These are phyloP conservation scores for Cymbidium sinense DNA, from an alignment of 106 monocot species.

Conservation along the genomic window DNA sequence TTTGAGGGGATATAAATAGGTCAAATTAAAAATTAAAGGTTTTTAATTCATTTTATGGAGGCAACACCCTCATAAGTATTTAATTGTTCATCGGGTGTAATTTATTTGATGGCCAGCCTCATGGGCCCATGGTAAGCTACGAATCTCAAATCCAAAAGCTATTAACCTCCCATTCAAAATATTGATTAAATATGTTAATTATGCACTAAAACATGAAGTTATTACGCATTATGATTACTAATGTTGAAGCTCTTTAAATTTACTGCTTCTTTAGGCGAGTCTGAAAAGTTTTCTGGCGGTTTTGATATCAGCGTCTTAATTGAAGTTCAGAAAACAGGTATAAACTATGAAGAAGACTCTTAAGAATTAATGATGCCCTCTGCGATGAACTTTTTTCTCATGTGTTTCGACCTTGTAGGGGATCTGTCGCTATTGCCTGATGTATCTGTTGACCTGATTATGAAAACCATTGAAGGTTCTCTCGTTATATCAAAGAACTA, in stretches of 20 bases:
- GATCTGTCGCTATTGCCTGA: constrained; percentile 31
- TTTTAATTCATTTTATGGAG: too few relatives aligned
- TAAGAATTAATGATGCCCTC: neutral
- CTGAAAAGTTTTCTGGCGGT: constrained; percentile 37
- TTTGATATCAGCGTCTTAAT: constrained; percentile 41
- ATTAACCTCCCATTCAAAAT: too few relatives aligned
- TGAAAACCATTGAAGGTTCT: constrained; percentile 35
- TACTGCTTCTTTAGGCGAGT: constrained; percentile 11
- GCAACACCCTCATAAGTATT: too few relatives aligned
- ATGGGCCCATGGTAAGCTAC: too few relatives aligned
- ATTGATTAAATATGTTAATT: too few relatives aligned
- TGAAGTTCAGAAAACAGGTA: constrained; percentile 34
- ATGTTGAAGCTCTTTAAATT: neutral
- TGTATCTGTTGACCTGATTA: constrained; percentile 25
- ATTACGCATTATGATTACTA: neutral
- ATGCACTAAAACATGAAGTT: neutral
- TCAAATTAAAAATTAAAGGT: too few relatives aligned
- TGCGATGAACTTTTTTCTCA: neutral
- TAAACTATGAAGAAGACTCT: neutral
- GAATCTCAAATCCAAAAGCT: too few relatives aligned
- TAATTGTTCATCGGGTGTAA: too few relatives aligned
- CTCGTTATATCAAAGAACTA: too few relatives aligned
- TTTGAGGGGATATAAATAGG: too few relatives aligned
- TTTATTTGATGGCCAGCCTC: too few relatives aligned
- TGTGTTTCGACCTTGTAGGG: constrained; percentile 14